A percentile compares a stretch with the other conserved stretches of the same genome.
Evolutionary conservation across 345 rosid genomes (phyloP).

Genomic region (Brassica carinata): DNA sequence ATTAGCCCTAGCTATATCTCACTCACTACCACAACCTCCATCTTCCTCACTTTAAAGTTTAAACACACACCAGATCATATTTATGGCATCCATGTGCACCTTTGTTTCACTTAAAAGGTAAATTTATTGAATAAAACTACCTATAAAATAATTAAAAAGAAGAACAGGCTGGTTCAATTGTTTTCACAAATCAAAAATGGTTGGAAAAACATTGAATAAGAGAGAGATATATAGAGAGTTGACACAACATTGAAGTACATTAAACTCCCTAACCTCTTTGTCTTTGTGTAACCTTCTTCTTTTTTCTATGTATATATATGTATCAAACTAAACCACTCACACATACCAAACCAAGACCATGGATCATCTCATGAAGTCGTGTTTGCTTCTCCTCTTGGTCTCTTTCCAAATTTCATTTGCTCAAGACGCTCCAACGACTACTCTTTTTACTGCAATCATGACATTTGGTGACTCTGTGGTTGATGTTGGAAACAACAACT

Average conservation of each 20-base stretch:
- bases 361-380: constrained; percentile 22
- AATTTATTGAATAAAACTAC: background rate
- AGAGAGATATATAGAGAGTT: constrained; percentile 14
- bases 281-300: constrained; percentile 4
- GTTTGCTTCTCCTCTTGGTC: constrained; percentile 12
- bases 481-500: constrained; percentile 92
- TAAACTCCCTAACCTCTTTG: constrained; percentile 24
- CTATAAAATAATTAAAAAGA: background rate
- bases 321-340: constrained; percentile 24
- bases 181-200: constrained; percentile 25
- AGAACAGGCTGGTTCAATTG: constrained; percentile 27
- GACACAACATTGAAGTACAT: constrained; percentile 26
- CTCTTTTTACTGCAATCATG: constrained; percentile 73
- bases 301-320: constrained; percentile 5
- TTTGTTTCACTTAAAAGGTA: constrained; percentile 16
- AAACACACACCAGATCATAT: constrained; percentile 30
- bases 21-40: constrained; percentile 41
- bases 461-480: constrained; percentile 89
- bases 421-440: constrained; percentile 47
- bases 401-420: constrained; percentile 18
- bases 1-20: constrained; percentile 29
- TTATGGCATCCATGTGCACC: constrained; percentile 37
- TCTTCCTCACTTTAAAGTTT: constrained; percentile 41
- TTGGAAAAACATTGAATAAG: constrained; percentile 28
- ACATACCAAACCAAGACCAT: constrained; percentile 26